Evolutionary conservation across 441 rosid genomes (phyloP).

Genomic region (Corymbia citriodora): DNA sequence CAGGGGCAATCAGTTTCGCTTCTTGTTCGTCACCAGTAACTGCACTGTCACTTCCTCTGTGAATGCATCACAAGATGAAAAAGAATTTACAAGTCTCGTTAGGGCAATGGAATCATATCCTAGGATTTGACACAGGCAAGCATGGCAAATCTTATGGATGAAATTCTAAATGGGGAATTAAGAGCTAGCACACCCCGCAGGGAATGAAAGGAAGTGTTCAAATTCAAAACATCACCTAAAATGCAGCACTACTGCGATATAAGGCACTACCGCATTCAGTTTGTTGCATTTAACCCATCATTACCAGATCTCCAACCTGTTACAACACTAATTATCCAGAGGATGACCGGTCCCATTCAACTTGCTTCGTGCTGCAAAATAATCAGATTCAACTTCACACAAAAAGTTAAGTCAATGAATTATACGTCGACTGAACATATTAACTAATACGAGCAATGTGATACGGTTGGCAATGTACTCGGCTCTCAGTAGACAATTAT

Average conservation of each 20-base stretch:
- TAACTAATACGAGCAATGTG: background rate
- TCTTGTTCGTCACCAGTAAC: conserved; percentile 72
- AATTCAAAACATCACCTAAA: background rate
- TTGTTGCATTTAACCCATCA: background rate
- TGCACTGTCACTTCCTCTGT: conserved; percentile 67
- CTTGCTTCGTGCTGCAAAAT: background rate
- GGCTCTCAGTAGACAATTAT: background rate
- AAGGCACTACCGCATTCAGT: background rate
- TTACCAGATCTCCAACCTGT: background rate
- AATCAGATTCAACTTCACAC: background rate
- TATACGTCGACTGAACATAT: background rate
- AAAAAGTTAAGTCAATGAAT: background rate
- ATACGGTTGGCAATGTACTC: background rate
- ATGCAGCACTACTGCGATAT: background rate
- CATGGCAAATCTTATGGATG: background rate
- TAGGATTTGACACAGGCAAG: background rate
- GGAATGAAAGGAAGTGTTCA: background rate
- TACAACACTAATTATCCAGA: background rate
- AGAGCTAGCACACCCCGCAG: background rate
- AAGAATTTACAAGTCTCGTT: background rate
- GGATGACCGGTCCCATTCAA: background rate
- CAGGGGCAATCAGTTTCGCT: conserved; percentile 71
- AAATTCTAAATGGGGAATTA: background rate
- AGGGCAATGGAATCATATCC: background rate
- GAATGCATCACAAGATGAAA: background rate